Evolutionary conservation across 1,284 basidiomycete genomes (phyloP).

Genomic region (Melampsora americana): DNA sequence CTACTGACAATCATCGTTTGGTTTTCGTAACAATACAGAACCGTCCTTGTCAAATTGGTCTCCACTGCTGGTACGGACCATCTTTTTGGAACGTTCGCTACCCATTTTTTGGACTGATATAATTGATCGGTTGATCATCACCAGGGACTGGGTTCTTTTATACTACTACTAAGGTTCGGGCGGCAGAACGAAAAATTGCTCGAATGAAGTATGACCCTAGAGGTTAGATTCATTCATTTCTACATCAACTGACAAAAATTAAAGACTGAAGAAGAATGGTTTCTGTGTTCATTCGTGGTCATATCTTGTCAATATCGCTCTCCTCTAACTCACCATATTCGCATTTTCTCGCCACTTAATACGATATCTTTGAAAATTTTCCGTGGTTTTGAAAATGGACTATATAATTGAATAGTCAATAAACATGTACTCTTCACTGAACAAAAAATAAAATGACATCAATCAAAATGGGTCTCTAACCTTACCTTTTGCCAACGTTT

Average conservation of each 20-base stretch:
- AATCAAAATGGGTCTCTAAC: too few relatives aligned
- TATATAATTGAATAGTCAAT: slow-evolving; percentile 7
- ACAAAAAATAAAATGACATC: slow-evolving; percentile 37
- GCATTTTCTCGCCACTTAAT: background rate
- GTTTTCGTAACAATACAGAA: background rate
- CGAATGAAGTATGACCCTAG: slow-evolving; percentile 46
- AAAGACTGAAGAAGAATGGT: too few relatives aligned
- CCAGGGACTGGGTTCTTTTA: slow-evolving; percentile 45
- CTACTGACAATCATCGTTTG: background rate
- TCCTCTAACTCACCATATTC: background rate
- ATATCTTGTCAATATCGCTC: too few relatives aligned
- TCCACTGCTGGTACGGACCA: slow-evolving; percentile 27
- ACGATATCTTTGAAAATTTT: background rate
- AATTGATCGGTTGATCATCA: background rate
- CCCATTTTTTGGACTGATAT: too few relatives aligned
- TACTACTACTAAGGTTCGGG: slow-evolving; percentile 45
- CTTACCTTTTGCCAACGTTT: too few relatives aligned
- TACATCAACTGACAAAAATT: background rate
- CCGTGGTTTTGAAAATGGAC: background rate
- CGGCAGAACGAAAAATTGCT: slow-evolving; percentile 45
- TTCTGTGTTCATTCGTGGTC: too few relatives aligned
- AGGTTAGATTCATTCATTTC: slow-evolving; percentile 1
- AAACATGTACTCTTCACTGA: slow-evolving; percentile 33
- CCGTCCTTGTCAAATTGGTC: slow-evolving; percentile 32
- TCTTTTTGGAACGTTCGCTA: background rate